Evolutionary conservation across 2,329 filamentous ascomycete genomes (phyloP), one percentile per base, ranked within the genome.

Genomic region (Plectosphaerella plurivora): DNA sequence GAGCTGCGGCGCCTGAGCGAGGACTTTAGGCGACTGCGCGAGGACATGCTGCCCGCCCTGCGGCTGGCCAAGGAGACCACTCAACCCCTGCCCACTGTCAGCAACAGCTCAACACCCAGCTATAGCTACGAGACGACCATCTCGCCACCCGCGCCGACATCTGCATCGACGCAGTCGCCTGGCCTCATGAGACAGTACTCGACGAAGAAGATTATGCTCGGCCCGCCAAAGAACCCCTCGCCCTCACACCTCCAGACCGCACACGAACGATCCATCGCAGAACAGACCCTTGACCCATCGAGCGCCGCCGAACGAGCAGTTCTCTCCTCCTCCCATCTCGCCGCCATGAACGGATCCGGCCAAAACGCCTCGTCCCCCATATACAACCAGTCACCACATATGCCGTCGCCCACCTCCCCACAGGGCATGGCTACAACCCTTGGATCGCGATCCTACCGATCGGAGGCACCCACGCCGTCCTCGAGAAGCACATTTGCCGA

Each of bases 61-160:
- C 89, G 92, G 57, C 84, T 96, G 64, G 88, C 87, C 62, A 97
- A 97, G 73, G 92, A 97, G 66, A 88, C 88, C 61, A 89, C 91
- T 58, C 90, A 96, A 65, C 93, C 93, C 36, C 76, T 97, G 20
- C 57, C 42, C 59, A 57, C 54, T 36, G 52, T 56, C 10, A 52
- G 50, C 53, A 71, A 60, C 57, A 68, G 65, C 50, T 63, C 65
- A 50, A 74, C 61, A 55, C 73, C 73, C 54, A 63, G 61, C 44
- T 81, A 82, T 62, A 65, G 66, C 53, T 84, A 82, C 66, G 81
- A 84, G 58, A 64, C 67, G 35, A 78, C 71, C 3, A 66, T 80
- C 49, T 83, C 82, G 10, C 82, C 82, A 33, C 79, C 82, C 6
- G 81, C 74, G 11, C 78, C 80, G 8, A 82, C 78, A 25, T 77